Percentiles rank a stretch among this genome's conserved stretches.
Conservation (phyloP, 2,329 filamentous ascomycete species). For the Aspergillus fischeri region DNA sequence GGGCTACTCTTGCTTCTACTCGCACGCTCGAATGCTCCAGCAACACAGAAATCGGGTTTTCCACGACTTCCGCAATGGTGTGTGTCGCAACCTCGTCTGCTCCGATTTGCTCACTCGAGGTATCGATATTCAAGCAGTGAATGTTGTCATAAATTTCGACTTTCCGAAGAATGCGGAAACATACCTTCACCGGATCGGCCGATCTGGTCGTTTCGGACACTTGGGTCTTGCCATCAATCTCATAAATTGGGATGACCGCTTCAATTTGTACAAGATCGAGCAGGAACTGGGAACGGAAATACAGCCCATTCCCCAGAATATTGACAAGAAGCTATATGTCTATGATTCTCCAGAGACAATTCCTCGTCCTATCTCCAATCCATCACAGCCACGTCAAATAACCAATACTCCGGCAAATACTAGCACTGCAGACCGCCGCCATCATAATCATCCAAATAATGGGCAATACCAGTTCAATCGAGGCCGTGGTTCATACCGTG, state of each 20-base stretch:
- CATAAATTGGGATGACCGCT: conserved; percentile 99
- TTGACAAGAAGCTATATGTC: conserved; percentile 97
- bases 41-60: conserved; percentile 96
- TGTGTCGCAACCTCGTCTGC: conserved; percentile 96
- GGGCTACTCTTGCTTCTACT: conserved; percentile 99
- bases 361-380: conserved; percentile 69
- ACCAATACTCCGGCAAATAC: conserved; percentile 16
- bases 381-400: conserved; percentile 33
- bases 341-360: conserved; percentile 96
- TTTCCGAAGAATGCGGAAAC: conserved; percentile 99
- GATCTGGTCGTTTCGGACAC: conserved; percentile 94
- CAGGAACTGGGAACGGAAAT: conserved; percentile 97
- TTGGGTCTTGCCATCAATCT: conserved; percentile 96
- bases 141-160: conserved; percentile 99
- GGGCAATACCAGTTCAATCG: conserved; percentile 36
- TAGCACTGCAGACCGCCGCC: conserved; percentile 32
- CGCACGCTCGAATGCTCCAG: conserved; percentile 96
- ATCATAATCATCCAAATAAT: conserved; percentile 32
- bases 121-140: conserved; percentile 99
- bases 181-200: conserved; percentile 95
- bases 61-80: conserved; percentile 97
- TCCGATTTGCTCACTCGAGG: conserved; percentile 95
- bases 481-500: conserved; percentile 41
- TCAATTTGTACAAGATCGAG: conserved; percentile 98
- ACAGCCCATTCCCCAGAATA: conserved; percentile 86